These are phyloP conservation scores for Penicillium sp. DNA, from an alignment of 2,329 filamentous ascomycete genomes.

Conservation along the genomic window DNA sequence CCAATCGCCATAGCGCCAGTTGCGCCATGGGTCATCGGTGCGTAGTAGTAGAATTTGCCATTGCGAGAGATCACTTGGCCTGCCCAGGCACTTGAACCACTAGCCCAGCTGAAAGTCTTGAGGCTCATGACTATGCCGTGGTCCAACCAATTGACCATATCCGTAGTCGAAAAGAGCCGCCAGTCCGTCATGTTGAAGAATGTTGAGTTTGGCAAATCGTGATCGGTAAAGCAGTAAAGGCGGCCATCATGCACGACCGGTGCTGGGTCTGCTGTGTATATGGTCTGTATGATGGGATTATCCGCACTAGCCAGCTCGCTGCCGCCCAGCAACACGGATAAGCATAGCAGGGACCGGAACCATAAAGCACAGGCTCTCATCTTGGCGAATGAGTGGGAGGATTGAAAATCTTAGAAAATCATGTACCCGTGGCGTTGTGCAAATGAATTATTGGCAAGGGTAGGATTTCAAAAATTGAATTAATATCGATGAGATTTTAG, in stretches of 20 bases:
- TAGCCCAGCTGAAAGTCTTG: slow-evolving; percentile 37
- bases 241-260: slow-evolving; percentile 31
- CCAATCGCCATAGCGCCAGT: slow-evolving; percentile 1
- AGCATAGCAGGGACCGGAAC: not conserved
- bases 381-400: not conserved
- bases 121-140: slow-evolving; percentile 25
- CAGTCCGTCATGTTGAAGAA: slow-evolving; percentile 40
- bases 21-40: not conserved
- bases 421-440: not conserved
- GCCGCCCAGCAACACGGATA: not conserved
- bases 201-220: slow-evolving; percentile 23
- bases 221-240: not conserved
- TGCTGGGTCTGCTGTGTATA: slow-evolving; percentile 33
- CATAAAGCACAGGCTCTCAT: not conserved
- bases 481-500: not conserved
- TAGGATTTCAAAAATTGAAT: not conserved
- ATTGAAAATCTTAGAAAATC: not conserved
- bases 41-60: slow-evolving; percentile 39
- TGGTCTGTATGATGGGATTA: slow-evolving; percentile 28
- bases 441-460: not conserved
- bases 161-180: slow-evolving; percentile 37
- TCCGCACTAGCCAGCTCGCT: not conserved
- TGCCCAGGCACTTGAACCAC: slow-evolving; percentile 39
- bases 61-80: slow-evolving; percentile 36
- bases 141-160: slow-evolving; percentile 40